Conservation (phyloP, 257 asterid genomes). For the Solanum dulcamara region DNA sequence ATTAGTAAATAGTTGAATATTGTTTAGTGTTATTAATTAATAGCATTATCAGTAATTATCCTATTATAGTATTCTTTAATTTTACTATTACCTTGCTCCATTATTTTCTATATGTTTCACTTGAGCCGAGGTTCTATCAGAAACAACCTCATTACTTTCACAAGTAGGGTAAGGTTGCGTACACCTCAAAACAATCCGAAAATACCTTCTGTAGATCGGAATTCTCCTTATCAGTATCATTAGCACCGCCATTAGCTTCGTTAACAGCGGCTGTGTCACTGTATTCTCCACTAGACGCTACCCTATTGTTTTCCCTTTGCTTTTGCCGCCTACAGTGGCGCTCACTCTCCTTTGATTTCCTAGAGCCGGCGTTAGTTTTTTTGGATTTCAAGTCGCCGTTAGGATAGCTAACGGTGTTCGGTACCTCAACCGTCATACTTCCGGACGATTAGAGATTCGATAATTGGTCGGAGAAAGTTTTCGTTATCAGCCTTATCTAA, state of each 20-base stretch:
- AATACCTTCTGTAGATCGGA: conserved; percentile 58
- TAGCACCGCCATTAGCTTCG: conserved; percentile 31
- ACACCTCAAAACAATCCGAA: background rate
- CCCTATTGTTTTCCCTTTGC: conserved; percentile 68
- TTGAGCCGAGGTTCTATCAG: background rate
- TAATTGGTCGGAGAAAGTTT: background rate
- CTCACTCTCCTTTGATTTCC: conserved; percentile 60
- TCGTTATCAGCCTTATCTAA: background rate
- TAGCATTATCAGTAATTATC: background rate
- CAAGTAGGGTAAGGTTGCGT: no score
- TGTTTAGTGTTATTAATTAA: background rate
- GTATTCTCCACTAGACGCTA: conserved; percentile 30
- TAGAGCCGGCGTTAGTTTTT: conserved; percentile 13
- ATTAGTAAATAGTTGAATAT: background rate
- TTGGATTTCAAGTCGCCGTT: background rate
- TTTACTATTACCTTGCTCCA: background rate
- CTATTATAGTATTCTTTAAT: background rate
- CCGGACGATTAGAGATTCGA: background rate
- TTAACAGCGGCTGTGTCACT: conserved; percentile 32
- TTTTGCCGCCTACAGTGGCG: conserved; percentile 87
- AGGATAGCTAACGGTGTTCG: conserved; percentile 6
- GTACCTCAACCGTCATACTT: conserved; percentile 16
- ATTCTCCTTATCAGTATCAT: conserved; percentile 54
- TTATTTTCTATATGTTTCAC: background rate
- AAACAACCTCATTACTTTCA: no score